Percentiles rank a stretch among this genome's conserved stretches.
Conservation (phyloP, 1,139 yeast genomes). For the Candida dubliniensis region DNA sequence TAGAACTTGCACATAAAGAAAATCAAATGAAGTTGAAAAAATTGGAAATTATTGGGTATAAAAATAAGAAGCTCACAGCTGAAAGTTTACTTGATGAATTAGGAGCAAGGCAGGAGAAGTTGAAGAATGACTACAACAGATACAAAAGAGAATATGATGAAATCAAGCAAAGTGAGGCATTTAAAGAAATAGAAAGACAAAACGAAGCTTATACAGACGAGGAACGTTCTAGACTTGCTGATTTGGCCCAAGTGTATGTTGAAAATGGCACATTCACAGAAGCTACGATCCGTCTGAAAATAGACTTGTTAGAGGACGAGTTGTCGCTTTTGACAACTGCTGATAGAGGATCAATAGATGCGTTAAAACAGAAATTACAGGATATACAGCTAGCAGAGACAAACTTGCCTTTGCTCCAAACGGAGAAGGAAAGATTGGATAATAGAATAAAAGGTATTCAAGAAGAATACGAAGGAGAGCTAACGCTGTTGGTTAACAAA, state of each 20-base stretch:
- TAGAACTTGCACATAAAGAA: constrained; percentile 22
- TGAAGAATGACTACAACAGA: constrained; percentile 32
- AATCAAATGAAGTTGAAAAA: constrained; percentile 24
- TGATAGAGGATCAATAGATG: constrained; percentile 37
- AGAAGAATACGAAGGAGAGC: constrained; percentile 57
- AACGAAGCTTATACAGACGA: constrained; percentile 43
- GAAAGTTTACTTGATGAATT: constrained; percentile 34
- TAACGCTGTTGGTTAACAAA: constrained; percentile 47
- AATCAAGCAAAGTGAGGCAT: constrained; percentile 46
- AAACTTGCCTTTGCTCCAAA: constrained; percentile 35
- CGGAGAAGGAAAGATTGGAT: constrained; percentile 25
- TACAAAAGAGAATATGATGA: constrained; percentile 45
- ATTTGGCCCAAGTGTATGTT: constrained; percentile 45
- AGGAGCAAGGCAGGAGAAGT: constrained; percentile 28
- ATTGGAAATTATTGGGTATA: constrained; percentile 27
- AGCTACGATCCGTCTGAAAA: constrained; percentile 28
- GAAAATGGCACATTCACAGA: constrained; percentile 45
- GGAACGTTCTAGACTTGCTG: constrained; percentile 41
- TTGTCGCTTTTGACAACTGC: constrained; percentile 39
- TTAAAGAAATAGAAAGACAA: constrained; percentile 39
- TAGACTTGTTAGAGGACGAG: constrained; percentile 39
- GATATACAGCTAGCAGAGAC: constrained; percentile 31
- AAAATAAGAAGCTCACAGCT: constrained; percentile 36
- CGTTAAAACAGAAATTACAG: constrained; percentile 29
- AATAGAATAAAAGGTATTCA: constrained; percentile 41